Conservation (phyloP, 768 basidiomycete genomes). For the Lactarius evosmus region DNA sequence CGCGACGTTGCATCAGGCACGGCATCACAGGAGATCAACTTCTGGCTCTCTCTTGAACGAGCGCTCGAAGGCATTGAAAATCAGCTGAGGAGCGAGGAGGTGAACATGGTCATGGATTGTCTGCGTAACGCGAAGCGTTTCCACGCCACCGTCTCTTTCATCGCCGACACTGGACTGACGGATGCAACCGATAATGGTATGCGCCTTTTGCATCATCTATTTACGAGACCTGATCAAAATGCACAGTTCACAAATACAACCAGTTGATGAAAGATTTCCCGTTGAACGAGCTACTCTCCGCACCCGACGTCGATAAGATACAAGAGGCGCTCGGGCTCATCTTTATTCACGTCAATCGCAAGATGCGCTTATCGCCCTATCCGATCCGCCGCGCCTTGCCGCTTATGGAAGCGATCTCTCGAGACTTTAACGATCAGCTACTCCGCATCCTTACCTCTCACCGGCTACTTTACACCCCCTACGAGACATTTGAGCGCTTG, state of each 20-base stretch:
- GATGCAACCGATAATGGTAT: conserved; percentile 85
- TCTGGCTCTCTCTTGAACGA: conserved; percentile 93
- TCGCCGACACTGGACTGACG: conserved; percentile 94
- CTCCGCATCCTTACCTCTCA: conserved; percentile 88
- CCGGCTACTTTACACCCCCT: conserved; percentile 89
- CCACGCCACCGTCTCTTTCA: conserved; percentile 95
- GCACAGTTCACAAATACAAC: conserved; percentile 92
- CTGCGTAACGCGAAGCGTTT: conserved; percentile 95
- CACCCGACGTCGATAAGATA: conserved; percentile 94
- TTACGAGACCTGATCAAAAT: conserved; percentile 4
- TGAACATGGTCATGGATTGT: conserved; percentile 90
- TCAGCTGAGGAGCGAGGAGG: conserved; percentile 88
- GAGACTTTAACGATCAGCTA: conserved; percentile 95
- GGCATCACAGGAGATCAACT: conserved; percentile 98
- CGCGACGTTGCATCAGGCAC: conserved; percentile 93
- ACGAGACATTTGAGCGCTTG: conserved; percentile 88
- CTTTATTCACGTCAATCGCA: conserved; percentile 92
- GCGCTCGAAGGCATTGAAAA: conserved; percentile 91
- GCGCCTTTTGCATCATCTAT: conserved; percentile 30
- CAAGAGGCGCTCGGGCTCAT: conserved; percentile 85
- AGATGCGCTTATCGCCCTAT: conserved; percentile 93
- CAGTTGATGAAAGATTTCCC: conserved; percentile 99
- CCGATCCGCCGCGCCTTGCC: conserved; percentile 94
- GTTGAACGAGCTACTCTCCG: conserved; percentile 91
- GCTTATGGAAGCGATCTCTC: conserved; percentile 96